Evolutionary conservation across 192 early-diverging fungal genomes (phyloP).

Genomic region (Lunasporangiospora selenospora): DNA sequence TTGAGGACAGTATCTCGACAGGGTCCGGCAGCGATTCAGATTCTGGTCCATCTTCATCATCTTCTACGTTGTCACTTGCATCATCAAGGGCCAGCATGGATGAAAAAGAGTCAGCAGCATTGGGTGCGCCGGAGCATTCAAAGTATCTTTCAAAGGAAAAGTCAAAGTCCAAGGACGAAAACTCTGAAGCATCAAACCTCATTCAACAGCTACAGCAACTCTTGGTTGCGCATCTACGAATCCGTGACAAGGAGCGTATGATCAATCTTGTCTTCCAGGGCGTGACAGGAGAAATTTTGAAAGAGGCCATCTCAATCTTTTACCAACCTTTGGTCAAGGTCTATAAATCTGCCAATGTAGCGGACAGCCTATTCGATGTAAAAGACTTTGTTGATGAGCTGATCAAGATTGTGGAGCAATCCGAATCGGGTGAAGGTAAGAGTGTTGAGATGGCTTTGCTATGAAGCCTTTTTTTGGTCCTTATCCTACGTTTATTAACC

Average conservation of each 20-base stretch:
- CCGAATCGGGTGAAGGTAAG: slow-evolving; percentile 34
- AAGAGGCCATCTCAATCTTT: slow-evolving; percentile 63
- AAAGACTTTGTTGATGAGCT: slow-evolving; percentile 60
- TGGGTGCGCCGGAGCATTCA: too few species aligned
- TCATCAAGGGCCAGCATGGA: too few species aligned
- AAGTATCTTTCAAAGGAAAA: too few species aligned
- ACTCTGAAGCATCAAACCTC: too few species aligned
- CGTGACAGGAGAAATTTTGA: slow-evolving; percentile 58
- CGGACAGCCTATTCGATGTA: slow-evolving; percentile 56
- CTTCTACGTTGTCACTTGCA: too few species aligned
- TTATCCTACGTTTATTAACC: background rate
- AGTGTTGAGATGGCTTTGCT: slow-evolving; percentile 5
- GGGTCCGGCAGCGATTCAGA: too few species aligned
- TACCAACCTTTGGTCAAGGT: slow-evolving; percentile 64
- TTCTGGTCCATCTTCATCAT: too few species aligned
- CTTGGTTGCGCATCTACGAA: slow-evolving; percentile 52
- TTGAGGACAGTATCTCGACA: too few species aligned
- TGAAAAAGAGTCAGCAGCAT: too few species aligned
- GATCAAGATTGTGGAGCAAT: slow-evolving; percentile 57
- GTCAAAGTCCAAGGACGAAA: too few species aligned
- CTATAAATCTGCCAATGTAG: slow-evolving; percentile 64
- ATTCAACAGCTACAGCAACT: slow-evolving; percentile 51
- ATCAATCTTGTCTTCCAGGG: slow-evolving; percentile 59
- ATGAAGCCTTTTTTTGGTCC: background rate
- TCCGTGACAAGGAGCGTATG: slow-evolving; percentile 57